Evolutionary conservation across 73 alveolate genomes (phyloP), one percentile per base, ranked within the genome.

Genomic region (Loxodes magnus): DNA sequence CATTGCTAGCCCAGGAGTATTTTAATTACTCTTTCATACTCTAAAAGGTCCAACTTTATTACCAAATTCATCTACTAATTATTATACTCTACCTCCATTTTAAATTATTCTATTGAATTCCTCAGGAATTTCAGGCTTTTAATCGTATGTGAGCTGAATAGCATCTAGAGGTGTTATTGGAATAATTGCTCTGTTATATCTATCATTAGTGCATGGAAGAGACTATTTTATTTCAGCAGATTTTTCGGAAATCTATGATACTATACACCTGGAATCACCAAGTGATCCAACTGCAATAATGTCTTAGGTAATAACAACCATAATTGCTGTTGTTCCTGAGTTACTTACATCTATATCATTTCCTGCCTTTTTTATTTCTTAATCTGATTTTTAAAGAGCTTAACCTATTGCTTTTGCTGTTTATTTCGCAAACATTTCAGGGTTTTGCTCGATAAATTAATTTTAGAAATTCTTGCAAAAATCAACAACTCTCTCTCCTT

Each of bases 31-130:
- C 53, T 71, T 61, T 49, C 71, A 71, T 0, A 71, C 81, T 27
- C 86, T 46, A 74, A 71, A 64, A 0, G 86, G 86, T 4, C 53
- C 53, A 10, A 39, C 15, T 39, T 39, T 39, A 19, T 39, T 39
- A 9, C 86, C 86, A 2, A 71, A 62, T 15, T 71, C 78, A 35
- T 72, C 86, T 22, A 76, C 68, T 31, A 64, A 54, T 28, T 64
- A 52, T 64, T 71, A 59, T 5, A 71, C 86, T 64, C 64, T 75
- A 3, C 86, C 86, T 42, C 86, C 86, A 41, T 66, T 50, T 64
- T 71, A 62, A 62, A 62, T 63, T 9, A 71, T 71, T 54, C 86
- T 63, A 36, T 61, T 79, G 71, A 71, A 59, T 35, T 71, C 86
- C 43, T 63, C 78, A 4, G 71, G 69, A 27, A 57, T 51, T 43